Conservation (phyloP, 202 grass and related monocot species). For the Bolboschoenoplectus hybrid region DNA sequence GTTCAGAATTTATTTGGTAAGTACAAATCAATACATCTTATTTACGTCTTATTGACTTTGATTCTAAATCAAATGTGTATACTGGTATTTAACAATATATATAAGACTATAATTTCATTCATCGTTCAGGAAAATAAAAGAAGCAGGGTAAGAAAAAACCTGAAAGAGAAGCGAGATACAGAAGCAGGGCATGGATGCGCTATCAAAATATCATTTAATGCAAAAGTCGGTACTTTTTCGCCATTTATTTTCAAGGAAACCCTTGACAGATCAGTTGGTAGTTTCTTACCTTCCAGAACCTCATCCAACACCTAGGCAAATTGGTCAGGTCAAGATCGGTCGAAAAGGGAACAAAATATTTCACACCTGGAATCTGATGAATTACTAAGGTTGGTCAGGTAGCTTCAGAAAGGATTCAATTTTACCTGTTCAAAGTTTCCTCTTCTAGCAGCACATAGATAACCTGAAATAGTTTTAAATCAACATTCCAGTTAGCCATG, state of each 20-base stretch:
- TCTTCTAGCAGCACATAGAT: constrained; percentile 82
- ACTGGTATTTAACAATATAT: not conserved
- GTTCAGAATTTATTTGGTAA: not conserved
- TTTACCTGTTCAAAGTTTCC: constrained; percentile 78
- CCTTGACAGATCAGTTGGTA: constrained; percentile 63
- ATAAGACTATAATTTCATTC: not conserved
- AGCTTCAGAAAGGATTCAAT: not conserved
- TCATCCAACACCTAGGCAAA: constrained; percentile 71
- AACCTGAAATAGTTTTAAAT: constrained; percentile 38
- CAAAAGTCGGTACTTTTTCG: constrained; percentile 59
- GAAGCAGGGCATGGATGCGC: constrained; percentile 85
- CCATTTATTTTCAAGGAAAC: constrained; percentile 75
- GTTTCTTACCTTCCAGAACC: constrained; percentile 58
- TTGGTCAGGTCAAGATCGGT: not conserved
- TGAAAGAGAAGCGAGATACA: constrained; percentile 96
- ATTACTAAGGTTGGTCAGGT: not conserved
- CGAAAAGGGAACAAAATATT: not conserved
- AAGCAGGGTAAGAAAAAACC: constrained; percentile 45
- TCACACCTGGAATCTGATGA: not conserved
- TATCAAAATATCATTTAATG: constrained; percentile 89
- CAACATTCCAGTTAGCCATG: not conserved
- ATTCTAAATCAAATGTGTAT: not conserved
- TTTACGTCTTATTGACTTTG: not conserved
- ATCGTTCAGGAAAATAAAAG: not conserved
- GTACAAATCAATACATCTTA: not conserved